A percentile compares a stretch with the other conserved stretches of the same genome.
Evolutionary conservation across 2,329 filamentous ascomycete species (phyloP).

Genomic region (Trichoderma sp.): DNA sequence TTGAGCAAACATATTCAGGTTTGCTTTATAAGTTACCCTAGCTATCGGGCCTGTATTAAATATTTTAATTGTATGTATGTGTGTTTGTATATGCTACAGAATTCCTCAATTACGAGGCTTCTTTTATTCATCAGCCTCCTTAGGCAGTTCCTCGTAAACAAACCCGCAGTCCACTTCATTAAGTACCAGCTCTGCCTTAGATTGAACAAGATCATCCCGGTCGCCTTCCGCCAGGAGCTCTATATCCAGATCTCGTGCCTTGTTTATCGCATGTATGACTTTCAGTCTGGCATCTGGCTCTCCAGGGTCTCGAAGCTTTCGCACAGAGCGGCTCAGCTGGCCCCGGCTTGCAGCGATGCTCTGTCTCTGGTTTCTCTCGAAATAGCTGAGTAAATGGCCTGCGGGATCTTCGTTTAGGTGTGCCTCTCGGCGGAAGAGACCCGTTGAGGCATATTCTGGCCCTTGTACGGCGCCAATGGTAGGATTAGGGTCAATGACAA

Average conservation of each 20-base stretch:
- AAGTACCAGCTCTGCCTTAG: conserved; percentile 34
- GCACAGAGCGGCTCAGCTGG: conserved; percentile 28
- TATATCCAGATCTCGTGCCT: conserved; percentile 33
- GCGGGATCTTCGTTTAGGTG: conserved; percentile 48
- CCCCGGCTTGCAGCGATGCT: conserved; percentile 36
- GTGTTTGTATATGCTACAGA: neutral
- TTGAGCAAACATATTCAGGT: neutral
- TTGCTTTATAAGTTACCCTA: neutral
- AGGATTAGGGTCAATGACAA: conserved; percentile 47
- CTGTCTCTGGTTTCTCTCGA: conserved; percentile 48
- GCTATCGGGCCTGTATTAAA: neutral
- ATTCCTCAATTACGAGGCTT: neutral
- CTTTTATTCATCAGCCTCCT: neutral
- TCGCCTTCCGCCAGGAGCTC: conserved; percentile 24
- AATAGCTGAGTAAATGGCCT: conserved; percentile 47
- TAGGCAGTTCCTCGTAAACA: conserved; percentile 35
- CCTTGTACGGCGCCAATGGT: conserved; percentile 59
- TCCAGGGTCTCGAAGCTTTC: conserved; percentile 29
- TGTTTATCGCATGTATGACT: conserved; percentile 32
- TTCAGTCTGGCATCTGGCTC: conserved; percentile 18
- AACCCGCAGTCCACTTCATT: conserved; percentile 39
- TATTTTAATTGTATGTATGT: neutral
- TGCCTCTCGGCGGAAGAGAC: conserved; percentile 49
- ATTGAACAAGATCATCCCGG: conserved; percentile 25
- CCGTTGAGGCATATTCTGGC: conserved; percentile 48